These are phyloP conservation scores for Leptodermis oblonga DNA, from an alignment of 257 asterid species.

Conservation along the genomic window DNA sequence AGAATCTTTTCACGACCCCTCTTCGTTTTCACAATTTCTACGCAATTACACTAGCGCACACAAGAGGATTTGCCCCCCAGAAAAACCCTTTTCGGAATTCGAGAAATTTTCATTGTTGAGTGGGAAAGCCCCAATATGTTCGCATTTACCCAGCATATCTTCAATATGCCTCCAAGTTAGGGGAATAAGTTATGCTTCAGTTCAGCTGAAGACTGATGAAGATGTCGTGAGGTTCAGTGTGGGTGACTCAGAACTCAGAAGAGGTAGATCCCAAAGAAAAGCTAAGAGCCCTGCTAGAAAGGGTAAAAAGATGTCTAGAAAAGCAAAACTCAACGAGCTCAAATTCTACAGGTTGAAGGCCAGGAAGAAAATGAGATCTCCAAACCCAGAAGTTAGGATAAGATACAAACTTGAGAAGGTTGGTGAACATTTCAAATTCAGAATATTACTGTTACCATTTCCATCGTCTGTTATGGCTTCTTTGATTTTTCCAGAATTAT, in stretches of 20 bases:
- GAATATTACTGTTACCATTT: background rate
- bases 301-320: conserved; percentile 49
- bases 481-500: background rate
- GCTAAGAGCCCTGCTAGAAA: conserved; percentile 24
- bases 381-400: conserved; percentile 92
- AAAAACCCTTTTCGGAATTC: conserved; percentile 24
- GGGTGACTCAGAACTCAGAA: conserved; percentile 31
- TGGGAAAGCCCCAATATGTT: conserved; percentile 12
- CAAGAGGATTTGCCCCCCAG: conserved; percentile 19
- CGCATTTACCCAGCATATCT: conserved; percentile 24
- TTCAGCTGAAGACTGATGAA: conserved; percentile 58
- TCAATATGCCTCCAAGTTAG: conserved; percentile 33
- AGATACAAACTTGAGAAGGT: conserved; percentile 96
- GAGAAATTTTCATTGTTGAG: conserved; percentile 20
- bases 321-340: conserved; percentile 76
- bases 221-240: conserved; percentile 68
- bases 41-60: conserved; percentile 14
- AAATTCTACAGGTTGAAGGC: conserved; percentile 87
- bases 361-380: conserved; percentile 91
- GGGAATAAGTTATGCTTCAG: conserved; percentile 34
- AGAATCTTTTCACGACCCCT: background rate
- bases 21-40: conserved; percentile 17
- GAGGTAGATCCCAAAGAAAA: conserved; percentile 28
- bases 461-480: background rate
- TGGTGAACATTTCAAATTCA: background rate